Percentiles rank a stretch among this genome's conserved stretches.
phyloP scores from a whole-genome alignment of 345 rosid species.

The Chamaenerion angustifolium region DNA sequence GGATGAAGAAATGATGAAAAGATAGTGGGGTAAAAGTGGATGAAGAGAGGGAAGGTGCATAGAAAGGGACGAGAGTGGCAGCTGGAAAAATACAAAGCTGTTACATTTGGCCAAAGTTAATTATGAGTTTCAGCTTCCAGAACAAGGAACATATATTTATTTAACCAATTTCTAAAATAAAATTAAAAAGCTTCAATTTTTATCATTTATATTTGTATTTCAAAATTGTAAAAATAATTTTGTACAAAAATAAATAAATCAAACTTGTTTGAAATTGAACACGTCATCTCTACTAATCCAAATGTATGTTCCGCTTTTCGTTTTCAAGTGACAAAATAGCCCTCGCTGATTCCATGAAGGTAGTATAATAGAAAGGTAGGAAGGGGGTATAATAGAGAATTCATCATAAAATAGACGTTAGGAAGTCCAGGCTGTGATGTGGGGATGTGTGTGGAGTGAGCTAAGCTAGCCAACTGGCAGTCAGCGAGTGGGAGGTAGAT shows the following conservation, averaged over 20 bases:
- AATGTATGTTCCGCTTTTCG: too few species aligned
- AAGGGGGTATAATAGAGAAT: too few species aligned
- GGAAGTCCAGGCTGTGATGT: conserved; percentile 3
- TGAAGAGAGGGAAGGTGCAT: conserved; percentile 1
- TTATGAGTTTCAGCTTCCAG: not conserved
- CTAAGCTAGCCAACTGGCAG: conserved; percentile 1
- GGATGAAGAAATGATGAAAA: not conserved
- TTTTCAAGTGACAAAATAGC: too few species aligned
- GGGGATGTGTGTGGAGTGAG: not conserved
- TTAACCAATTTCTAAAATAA: too few species aligned
- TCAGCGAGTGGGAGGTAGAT: not conserved
- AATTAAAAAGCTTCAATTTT: too few species aligned
- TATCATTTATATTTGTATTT: too few species aligned
- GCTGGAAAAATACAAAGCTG: not conserved
- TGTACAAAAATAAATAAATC: too few species aligned
- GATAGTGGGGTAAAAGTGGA: conserved; percentile 3
- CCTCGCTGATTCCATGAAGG: too few species aligned
- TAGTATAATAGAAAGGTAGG: too few species aligned
- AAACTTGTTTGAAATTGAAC: too few species aligned
- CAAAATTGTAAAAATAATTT: too few species aligned
- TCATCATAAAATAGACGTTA: not conserved
- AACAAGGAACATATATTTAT: not conserved
- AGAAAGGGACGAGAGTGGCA: conserved; percentile 7
- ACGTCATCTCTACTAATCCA: too few species aligned
- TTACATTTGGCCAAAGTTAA: not conserved